Evolutionary conservation across 495 filamentous ascomycete species (phyloP).

Genomic region (Cudoniella acicularis): DNA sequence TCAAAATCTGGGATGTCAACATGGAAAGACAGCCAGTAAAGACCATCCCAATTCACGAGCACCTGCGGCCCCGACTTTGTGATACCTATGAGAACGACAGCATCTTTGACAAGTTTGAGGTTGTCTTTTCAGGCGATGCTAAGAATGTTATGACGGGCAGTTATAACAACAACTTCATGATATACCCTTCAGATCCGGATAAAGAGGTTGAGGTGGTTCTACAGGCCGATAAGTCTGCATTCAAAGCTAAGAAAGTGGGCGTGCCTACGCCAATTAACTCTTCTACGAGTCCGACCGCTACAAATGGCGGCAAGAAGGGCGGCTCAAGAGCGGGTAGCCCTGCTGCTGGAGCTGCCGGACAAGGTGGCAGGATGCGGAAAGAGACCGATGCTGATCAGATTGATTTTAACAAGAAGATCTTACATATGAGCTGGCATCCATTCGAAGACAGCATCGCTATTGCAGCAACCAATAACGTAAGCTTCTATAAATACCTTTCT

Average conservation of each 20-base stretch:
- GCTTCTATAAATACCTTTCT: conserved; percentile 29
- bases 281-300: conserved; percentile 62
- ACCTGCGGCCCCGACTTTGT: conserved; percentile 88
- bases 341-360: conserved; percentile 67
- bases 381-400: conserved; percentile 99
- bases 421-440: conserved; percentile 99
- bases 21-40: conserved; percentile 97
- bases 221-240: conserved; percentile 97
- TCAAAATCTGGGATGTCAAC: conserved; percentile 99
- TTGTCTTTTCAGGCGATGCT: conserved; percentile 96
- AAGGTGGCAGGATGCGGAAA: conserved; percentile 93
- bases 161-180: conserved; percentile 99
- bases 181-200: conserved; percentile 92
- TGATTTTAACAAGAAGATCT: conserved; percentile 99
- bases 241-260: conserved; percentile 99
- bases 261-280: conserved; percentile 95
- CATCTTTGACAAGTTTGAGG: conserved; percentile 99
- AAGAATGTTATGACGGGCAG: conserved; percentile 99
- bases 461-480: conserved; percentile 98
- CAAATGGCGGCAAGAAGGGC: conserved; percentile 66
- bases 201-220: conserved; percentile 96
- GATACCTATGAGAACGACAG: conserved; percentile 99
- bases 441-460: conserved; percentile 99
- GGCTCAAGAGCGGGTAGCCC: conserved; percentile 86
- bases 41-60: conserved; percentile 98